phyloP scores from a whole-genome alignment of 208 protist species.

The Trypanosoma conorhini region DNA sequence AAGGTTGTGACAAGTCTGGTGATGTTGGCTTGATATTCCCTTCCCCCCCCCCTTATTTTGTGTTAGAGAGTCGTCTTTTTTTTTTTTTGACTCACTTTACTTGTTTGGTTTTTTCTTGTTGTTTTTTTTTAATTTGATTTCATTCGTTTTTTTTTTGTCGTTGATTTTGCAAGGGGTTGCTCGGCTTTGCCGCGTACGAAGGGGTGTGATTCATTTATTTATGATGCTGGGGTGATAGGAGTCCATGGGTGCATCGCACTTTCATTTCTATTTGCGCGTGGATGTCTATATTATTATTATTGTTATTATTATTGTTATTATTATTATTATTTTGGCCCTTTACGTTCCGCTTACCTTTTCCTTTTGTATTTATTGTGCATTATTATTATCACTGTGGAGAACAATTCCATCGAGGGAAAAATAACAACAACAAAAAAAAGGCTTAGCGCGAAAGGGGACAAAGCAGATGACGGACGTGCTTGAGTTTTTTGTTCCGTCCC shows the following conservation, averaged over 20 bases:
- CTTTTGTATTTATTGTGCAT: constrained; percentile 2
- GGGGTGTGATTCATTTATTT: too few species aligned
- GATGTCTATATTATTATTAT: constrained; percentile 1
- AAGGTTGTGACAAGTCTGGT: too few species aligned
- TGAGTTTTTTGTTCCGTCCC: constrained; percentile 81
- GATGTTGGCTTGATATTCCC: too few species aligned
- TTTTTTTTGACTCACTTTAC: too few species aligned
- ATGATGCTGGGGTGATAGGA: too few species aligned
- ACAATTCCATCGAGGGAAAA: not conserved
- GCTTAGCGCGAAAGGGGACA: not conserved
- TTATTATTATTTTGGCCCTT: not conserved
- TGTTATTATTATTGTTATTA: constrained; percentile 4
- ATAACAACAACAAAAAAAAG: constrained; percentile 1
- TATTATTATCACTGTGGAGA: not conserved
- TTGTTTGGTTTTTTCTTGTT: constrained; percentile 1
- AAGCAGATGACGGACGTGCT: constrained; percentile 40
- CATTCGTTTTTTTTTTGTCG: constrained; percentile 1
- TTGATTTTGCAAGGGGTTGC: not conserved
- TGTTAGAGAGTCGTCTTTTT: too few species aligned
- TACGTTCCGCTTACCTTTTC: not conserved
- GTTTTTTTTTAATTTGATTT: constrained; percentile 3
- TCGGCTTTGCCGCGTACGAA: not conserved
- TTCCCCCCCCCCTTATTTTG: too few species aligned
- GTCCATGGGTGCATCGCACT: too few species aligned
- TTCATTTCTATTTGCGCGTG: not conserved